phyloP scores from a whole-genome alignment of 2,329 filamentous ascomycete species.

The Dactylellina sp. region DNA sequence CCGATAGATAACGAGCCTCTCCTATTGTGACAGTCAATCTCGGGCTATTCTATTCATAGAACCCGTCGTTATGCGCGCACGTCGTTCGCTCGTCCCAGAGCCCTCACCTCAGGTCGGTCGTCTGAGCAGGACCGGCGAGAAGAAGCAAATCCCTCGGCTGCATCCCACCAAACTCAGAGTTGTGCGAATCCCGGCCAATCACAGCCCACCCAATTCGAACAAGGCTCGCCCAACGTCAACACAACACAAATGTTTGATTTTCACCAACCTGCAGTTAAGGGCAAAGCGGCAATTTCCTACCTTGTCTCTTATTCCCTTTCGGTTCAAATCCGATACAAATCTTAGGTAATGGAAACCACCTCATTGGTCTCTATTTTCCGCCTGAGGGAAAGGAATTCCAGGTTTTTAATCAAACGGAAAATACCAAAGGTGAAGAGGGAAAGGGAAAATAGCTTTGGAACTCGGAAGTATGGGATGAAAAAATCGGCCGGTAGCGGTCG shows the following conservation, averaged over 20 bases:
- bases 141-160: constrained; percentile 41
- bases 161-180: neutral
- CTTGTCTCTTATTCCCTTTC: constrained; percentile 4
- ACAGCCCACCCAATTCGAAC: neutral
- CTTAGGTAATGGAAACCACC: constrained; percentile 55
- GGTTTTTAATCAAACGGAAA: neutral
- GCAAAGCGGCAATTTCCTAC: constrained; percentile 8
- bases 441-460: constrained; percentile 18
- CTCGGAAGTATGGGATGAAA: constrained; percentile 8
- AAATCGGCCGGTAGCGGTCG: constrained; percentile 31
- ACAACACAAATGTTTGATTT: constrained; percentile 52
- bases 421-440: constrained; percentile 26
- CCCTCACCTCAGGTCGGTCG: constrained; percentile 2
- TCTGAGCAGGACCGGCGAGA: constrained; percentile 3
- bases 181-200: constrained; percentile 19
- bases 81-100: constrained; percentile 4
- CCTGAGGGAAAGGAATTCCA: constrained; percentile 6
- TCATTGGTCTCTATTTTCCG: constrained; percentile 26
- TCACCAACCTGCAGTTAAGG: constrained; percentile 38
- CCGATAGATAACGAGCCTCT: constrained; percentile 40
- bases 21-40: constrained; percentile 6
- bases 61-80: constrained; percentile 28
- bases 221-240: constrained; percentile 40
- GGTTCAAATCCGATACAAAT: constrained; percentile 43
- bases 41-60: constrained; percentile 38